Evolutionary conservation across 2,329 filamentous ascomycete genomes (phyloP).

Genomic region (Neonectria sp.): DNA sequence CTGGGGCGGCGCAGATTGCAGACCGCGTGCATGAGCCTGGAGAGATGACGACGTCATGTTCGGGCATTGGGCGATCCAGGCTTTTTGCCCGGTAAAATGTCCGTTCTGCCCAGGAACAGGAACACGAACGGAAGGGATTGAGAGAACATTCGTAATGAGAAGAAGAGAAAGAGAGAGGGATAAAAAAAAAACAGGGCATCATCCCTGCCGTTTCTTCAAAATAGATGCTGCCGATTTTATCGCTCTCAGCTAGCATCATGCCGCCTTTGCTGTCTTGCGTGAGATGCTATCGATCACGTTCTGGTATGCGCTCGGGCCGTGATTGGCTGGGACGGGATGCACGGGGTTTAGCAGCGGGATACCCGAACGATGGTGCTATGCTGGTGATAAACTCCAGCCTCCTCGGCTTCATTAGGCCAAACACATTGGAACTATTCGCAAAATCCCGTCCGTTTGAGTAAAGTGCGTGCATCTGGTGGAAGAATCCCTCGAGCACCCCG

Average conservation of each 20-base stretch:
- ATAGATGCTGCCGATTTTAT: not conserved
- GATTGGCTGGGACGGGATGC: conserved; percentile 22
- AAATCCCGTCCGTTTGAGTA: not conserved
- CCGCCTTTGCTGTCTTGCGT: conserved; percentile 1
- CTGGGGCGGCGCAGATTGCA: conserved; percentile 1
- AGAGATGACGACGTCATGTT: conserved; percentile 7
- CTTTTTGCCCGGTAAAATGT: not conserved
- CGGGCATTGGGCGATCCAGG: not conserved
- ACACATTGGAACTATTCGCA: not conserved
- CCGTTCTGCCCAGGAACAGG: not conserved
- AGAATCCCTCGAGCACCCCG: not conserved
- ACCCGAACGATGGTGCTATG: not conserved
- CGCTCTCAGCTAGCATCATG: not conserved
- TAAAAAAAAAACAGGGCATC: conserved; percentile 13
- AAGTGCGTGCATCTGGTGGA: not conserved
- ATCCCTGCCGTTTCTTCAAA: not conserved
- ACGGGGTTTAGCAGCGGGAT: conserved; percentile 1
- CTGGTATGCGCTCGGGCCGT: conserved; percentile 26
- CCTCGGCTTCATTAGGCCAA: not conserved
- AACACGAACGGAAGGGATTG: not conserved
- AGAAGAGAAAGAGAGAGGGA: not conserved
- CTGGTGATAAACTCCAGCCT: not conserved
- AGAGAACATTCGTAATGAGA: not conserved
- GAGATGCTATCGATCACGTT: conserved; percentile 19
- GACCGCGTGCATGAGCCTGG: conserved; percentile 7